phyloP scores from a whole-genome alignment of 2,329 filamentous ascomycete genomes.

The Fusarium phyllophilum region DNA sequence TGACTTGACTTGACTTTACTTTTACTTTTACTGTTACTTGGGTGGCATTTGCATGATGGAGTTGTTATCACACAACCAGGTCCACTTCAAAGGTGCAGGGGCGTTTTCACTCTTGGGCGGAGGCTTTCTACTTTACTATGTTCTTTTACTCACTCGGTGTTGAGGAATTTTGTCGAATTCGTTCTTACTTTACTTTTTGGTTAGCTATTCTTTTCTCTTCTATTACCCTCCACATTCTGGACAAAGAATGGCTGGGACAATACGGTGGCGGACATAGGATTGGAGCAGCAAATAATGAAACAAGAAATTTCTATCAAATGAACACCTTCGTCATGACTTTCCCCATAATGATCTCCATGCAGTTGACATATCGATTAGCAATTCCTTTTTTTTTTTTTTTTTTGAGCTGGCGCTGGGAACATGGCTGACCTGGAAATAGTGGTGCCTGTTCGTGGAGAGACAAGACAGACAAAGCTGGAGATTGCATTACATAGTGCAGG shows the following conservation, averaged over 20 bases:
- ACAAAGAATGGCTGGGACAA: not conserved
- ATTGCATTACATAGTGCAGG: not conserved
- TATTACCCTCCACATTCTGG: conserved; percentile 6
- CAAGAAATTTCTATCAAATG: not conserved
- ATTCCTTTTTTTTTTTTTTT: not conserved
- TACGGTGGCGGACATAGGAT: conserved; percentile 14
- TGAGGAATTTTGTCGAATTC: not conserved
- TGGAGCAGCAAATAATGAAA: conserved; percentile 17
- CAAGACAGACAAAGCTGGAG: not conserved
- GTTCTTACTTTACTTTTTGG: not conserved
- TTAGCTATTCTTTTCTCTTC: conserved; percentile 1
- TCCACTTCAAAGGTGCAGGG: conserved; percentile 2
- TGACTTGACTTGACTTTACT: not conserved
- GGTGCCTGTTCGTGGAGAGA: not conserved
- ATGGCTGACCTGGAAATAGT: not conserved
- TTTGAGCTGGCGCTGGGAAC: not conserved
- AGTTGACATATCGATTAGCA: not conserved
- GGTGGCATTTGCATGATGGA: conserved; percentile 20
- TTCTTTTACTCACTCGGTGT: conserved; percentile 3
- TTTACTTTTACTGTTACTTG: not conserved
- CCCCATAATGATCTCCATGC: not conserved
- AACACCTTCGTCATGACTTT: not conserved
- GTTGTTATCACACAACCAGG: conserved; percentile 31
- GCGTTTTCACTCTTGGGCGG: conserved; percentile 13
- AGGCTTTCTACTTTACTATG: not conserved